A percentile compares a stretch with the other conserved stretches of the same genome.
Evolutionary conservation across 495 filamentous ascomycete species (phyloP).

Genomic region (Podospora fimiseda): DNA sequence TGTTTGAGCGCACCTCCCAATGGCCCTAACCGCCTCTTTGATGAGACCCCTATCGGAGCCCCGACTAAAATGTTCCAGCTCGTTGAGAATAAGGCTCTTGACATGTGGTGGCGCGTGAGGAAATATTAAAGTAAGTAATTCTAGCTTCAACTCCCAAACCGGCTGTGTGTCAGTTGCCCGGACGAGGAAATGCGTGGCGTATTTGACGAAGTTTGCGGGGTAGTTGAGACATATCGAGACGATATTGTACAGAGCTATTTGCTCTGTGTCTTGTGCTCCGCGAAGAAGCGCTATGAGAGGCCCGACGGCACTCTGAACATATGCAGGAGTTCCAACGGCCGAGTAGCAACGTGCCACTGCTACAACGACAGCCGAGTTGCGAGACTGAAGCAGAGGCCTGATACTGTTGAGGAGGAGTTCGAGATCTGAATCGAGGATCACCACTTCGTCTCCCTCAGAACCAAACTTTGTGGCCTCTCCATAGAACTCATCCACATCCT

Average conservation of each 20-base stretch:
- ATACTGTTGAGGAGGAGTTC: constrained; percentile 74
- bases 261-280: constrained; percentile 76
- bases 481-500: constrained; percentile 61
- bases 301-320: constrained; percentile 65
- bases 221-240: constrained; percentile 72
- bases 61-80: constrained; percentile 86
- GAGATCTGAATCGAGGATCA: constrained; percentile 72
- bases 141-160: constrained; percentile 85
- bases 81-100: constrained; percentile 80
- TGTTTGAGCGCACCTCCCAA: constrained; percentile 84
- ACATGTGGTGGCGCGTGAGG: constrained; percentile 67
- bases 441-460: constrained; percentile 49
- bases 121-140: constrained; percentile 83
- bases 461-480: constrained; percentile 46
- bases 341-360: constrained; percentile 80
- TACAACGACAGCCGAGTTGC: constrained; percentile 88
- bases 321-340: constrained; percentile 69
- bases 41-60: constrained; percentile 70
- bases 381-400: constrained; percentile 77
- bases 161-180: constrained; percentile 72
- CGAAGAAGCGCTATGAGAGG: constrained; percentile 81
- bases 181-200: constrained; percentile 81
- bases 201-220: constrained; percentile 72
- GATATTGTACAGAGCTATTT: constrained; percentile 87
- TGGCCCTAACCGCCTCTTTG: constrained; percentile 80